Conservation (phyloP, 1,139 yeast genomes). For the Lodderomyces parapsilosis region DNA sequence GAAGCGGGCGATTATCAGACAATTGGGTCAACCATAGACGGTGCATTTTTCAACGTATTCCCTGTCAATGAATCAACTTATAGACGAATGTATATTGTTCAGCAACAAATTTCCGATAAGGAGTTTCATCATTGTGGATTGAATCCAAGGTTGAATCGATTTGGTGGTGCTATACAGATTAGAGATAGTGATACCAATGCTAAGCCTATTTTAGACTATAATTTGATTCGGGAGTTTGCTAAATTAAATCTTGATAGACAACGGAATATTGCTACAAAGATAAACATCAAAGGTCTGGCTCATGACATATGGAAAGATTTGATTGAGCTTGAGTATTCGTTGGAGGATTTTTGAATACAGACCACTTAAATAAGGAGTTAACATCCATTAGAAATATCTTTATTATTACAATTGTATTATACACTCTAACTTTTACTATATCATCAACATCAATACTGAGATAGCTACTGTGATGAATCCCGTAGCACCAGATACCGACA, state of each 20-base stretch:
- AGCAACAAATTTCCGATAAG: slow-evolving; percentile 81
- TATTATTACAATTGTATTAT: background rate
- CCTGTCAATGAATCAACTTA: slow-evolving; percentile 77
- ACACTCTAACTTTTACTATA: slow-evolving; percentile 6
- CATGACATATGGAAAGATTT: slow-evolving; percentile 69
- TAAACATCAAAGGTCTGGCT: slow-evolving; percentile 52
- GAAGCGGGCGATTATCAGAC: slow-evolving; percentile 47
- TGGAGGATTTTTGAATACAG: slow-evolving; percentile 24
- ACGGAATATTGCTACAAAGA: slow-evolving; percentile 50
- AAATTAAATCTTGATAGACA: slow-evolving; percentile 58
- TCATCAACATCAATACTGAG: slow-evolving; percentile 16
- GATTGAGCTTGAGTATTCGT: slow-evolving; percentile 48
- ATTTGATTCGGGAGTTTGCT: slow-evolving; percentile 52
- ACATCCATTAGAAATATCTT: background rate
- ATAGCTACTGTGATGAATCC: slow-evolving; percentile 19
- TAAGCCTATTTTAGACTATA: slow-evolving; percentile 63
- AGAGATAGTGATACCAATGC: slow-evolving; percentile 27
- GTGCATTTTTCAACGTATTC: slow-evolving; percentile 69
- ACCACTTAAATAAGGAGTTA: background rate
- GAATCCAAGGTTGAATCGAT: slow-evolving; percentile 72
- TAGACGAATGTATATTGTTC: slow-evolving; percentile 79
- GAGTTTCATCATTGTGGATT: slow-evolving; percentile 74
- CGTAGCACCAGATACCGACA: slow-evolving; percentile 17
- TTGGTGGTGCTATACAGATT: slow-evolving; percentile 36
- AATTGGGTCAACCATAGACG: slow-evolving; percentile 76